Base-by-base conservation (phyloP, 768 basidiomycete genomes). In the Candolleomyces aberdarensis region DNA sequence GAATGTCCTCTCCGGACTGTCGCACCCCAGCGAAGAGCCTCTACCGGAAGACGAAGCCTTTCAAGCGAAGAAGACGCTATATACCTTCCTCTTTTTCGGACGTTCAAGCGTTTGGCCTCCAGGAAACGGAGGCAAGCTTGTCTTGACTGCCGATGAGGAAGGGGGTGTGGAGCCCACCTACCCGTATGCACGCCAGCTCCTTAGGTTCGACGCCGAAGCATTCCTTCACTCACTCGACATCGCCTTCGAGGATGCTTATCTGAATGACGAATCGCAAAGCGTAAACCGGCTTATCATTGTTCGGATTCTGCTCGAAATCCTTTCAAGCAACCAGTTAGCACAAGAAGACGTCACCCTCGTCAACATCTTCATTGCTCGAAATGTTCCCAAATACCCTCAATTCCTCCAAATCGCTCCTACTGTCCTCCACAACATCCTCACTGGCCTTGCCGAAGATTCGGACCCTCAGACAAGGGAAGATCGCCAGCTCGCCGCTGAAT, bases 321-420 rank as follows among this genome's bases (percentile, higher is more conserved):
- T 89, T 6, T 77, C 85, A 5, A 79, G 83, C 2, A 75, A 74
- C 22, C 78, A 80, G 53, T 74, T 94, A 29, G 74, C 84, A 0
- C 72, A 83, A 31, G 73, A 80, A 44, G 94, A 92, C 69, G 75
- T 78, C 60, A 94, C 92, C 3, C 92, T 99, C 72, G 81, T 96
- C 54, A 87, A 96, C 69, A 98, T 99, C 62, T 99, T 99, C 74
- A 83, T 98, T 59, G 93, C 97, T 3, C 89, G 96, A 61, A 99
- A 98, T 72, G 85, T 97, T 11, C 94, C 97, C 0, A 98, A 98
- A 75, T 99, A 98, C 74, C 87, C 91, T 1, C 95, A 97, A 73
- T 93, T 88, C 72, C 80, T 94, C 52, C 73, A 83, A 63, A 78
- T 94, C 46, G 74, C 88, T 0, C 84, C 88, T 0, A 87, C 83